Evolutionary conservation across 768 basidiomycete genomes (phyloP), one percentile per base, ranked within the genome.

Genomic region (Heimioporus sp.): DNA sequence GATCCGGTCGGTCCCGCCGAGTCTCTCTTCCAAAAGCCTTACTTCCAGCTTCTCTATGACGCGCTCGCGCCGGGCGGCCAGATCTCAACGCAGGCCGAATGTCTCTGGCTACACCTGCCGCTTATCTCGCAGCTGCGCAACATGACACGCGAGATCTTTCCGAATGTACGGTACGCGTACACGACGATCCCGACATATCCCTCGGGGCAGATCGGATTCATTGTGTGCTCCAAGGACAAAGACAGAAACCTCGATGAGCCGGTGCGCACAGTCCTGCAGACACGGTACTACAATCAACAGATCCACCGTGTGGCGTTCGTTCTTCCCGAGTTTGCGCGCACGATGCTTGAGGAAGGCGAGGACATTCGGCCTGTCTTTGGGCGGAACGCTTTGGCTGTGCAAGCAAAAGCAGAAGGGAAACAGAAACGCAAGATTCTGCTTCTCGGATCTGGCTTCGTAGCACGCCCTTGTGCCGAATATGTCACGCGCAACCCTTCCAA

Each of bases 171-270:
- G 65, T 99, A 97, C 68, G 97, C 93, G 15, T 97, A 80, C 73
- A 95, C 94, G 54, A 98, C 94, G 19, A 95, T 98, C 59, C 96
- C 96, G 1, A 97, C 95, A 15, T 99, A 99, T 73, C 97, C 97
- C 17, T 87, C 90, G n/a, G 97, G 97, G 35, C 94, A 95, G 66
- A 99, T 98, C 63, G 95, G 97, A 20, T 95, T 95, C 74, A 79
- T 95, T 59, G 77, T 98, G 42, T 91, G 89, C 69, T 86, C 93
- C 49, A 94, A 89, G 72, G 86, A 86, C 28, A 70, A 74, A 15
- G 77, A 74, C 24, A 78, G 90, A 47, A 82, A 89, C 65, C 73
- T 99, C 56, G 80, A 76, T 47, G 83, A 76, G 17, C 87, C 95
- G 0, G 59, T 94, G 37, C 82, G 93, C 50, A 74, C 85, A 41